Percentiles rank a stretch among this genome's conserved stretches.
Evolutionary conservation across 306 rosid genomes (phyloP).

Genomic region (Ochetophila trinervis): DNA sequence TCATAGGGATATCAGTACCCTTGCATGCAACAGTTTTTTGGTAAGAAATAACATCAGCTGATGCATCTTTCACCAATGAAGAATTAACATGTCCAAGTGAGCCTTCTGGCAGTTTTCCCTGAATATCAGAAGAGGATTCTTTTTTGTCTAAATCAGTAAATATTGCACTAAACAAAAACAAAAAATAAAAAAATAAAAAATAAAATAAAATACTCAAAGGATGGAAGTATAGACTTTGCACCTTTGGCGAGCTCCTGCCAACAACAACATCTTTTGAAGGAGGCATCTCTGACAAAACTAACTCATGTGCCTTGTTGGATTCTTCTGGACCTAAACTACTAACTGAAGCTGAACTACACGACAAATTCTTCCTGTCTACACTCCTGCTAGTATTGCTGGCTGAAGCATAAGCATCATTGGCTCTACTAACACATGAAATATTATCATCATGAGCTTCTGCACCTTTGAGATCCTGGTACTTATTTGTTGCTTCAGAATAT

Average conservation of each 20-base stretch:
- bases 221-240: constrained; percentile 26
- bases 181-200: not conserved
- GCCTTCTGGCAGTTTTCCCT: constrained; percentile 28
- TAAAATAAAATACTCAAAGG: constrained; percentile 11
- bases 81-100: constrained; percentile 18
- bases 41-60: constrained; percentile 26
- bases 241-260: constrained; percentile 35
- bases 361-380: constrained; percentile 27
- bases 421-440: constrained; percentile 60
- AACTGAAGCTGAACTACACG: constrained; percentile 51
- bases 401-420: constrained; percentile 38
- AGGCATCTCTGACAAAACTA: constrained; percentile 37
- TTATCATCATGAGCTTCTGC: constrained; percentile 57
- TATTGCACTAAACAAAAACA: not conserved
- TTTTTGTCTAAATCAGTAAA: constrained; percentile 21
- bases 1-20: constrained; percentile 31
- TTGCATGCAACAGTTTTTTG: constrained; percentile 33
- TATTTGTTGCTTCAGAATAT: constrained; percentile 19
- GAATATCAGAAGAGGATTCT: constrained; percentile 14
- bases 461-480: constrained; percentile 37
- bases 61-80: constrained; percentile 27
- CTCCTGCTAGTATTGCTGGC: constrained; percentile 36
- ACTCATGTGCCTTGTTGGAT: constrained; percentile 41
- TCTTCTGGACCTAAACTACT: constrained; percentile 44
- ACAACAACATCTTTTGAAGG: constrained; percentile 35